These are phyloP conservation scores for Colletotrichum sp. DNA, from an alignment of 2,329 filamentous ascomycete species.

Conservation along the genomic window DNA sequence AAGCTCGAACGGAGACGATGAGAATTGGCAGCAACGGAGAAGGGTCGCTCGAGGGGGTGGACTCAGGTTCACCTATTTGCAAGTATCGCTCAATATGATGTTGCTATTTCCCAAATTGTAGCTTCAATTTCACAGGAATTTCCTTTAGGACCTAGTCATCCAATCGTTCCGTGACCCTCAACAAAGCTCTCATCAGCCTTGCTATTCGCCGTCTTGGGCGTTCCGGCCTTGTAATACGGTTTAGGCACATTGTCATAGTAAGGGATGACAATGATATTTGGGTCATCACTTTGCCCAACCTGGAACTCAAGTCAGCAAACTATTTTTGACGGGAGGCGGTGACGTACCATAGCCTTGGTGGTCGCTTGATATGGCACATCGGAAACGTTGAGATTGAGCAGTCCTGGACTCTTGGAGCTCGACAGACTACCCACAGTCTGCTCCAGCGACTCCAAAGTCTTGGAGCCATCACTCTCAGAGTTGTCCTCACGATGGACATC, in stretches of 20 bases:
- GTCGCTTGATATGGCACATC: not conserved
- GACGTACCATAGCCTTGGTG: not conserved
- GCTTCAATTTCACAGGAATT: not conserved
- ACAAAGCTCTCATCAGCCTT: not conserved
- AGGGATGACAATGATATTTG: not conserved
- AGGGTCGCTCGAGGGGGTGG: not conserved
- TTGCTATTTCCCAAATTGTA: not conserved
- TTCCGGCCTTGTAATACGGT: not conserved
- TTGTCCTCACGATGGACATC: not conserved
- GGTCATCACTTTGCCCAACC: not conserved
- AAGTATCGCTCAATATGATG: not conserved
- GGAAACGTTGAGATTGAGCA: not conserved
- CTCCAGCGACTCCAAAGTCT: not conserved
- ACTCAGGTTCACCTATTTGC: not conserved
- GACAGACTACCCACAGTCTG: not conserved
- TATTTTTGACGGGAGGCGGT: no score
- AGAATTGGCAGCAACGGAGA: not conserved
- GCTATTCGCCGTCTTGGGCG: not conserved
- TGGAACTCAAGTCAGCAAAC: not conserved
- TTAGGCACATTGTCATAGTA: slow-evolving; percentile 1
- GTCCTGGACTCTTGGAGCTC: not conserved
- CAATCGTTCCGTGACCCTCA: not conserved
- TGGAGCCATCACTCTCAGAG: not conserved
- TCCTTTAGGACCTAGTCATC: not conserved
- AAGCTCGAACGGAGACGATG: not conserved